phyloP scores from a whole-genome alignment of 208 protist species.

The Leishmania guyanensis region DNA sequence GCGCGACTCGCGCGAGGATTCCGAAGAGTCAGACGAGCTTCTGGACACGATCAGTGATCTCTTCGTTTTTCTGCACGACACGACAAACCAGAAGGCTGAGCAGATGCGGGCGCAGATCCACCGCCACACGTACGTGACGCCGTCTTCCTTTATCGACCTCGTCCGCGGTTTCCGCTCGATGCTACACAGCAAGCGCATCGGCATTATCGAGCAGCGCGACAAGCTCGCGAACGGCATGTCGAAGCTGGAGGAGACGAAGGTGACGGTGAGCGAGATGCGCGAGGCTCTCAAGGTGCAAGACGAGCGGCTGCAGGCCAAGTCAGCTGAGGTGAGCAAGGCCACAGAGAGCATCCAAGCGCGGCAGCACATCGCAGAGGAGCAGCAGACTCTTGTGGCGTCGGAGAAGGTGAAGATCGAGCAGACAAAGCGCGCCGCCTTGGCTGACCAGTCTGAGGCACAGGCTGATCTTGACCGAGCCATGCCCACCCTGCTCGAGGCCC shows the following conservation, averaged over 20 bases:
- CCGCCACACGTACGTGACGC: slow-evolving; percentile 98
- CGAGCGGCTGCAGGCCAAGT: slow-evolving; percentile 86
- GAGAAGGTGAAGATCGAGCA: slow-evolving; percentile 97
- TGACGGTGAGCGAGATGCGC: slow-evolving; percentile 89
- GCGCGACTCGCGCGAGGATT: slow-evolving; percentile 73
- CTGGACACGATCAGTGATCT: slow-evolving; percentile 84
- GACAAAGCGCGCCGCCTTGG: slow-evolving; percentile 87
- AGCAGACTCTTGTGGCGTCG: slow-evolving; percentile 93
- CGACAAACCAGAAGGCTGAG: slow-evolving; percentile 80
- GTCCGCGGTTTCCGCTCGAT: slow-evolving; percentile 95
- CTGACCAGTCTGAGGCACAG: slow-evolving; percentile 93
- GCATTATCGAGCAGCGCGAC: slow-evolving; percentile 96
- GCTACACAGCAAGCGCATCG: slow-evolving; percentile 93
- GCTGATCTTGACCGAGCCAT: slow-evolving; percentile 96
- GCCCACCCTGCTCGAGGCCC: slow-evolving; percentile 95
- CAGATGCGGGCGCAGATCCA: slow-evolving; percentile 95
- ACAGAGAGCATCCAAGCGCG: slow-evolving; percentile 96
- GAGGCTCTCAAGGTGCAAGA: slow-evolving; percentile 92
- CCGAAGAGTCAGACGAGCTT: slow-evolving; percentile 87
- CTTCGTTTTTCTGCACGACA: slow-evolving; percentile 95
- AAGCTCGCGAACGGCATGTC: slow-evolving; percentile 95
- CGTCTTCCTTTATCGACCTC: slow-evolving; percentile 98
- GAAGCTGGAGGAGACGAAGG: slow-evolving; percentile 94
- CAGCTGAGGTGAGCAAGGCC: slow-evolving; percentile 82
- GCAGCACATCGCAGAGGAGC: slow-evolving; percentile 96